phyloP scores from a whole-genome alignment of 345 rosid species.

The Moricandia moricandioides region DNA sequence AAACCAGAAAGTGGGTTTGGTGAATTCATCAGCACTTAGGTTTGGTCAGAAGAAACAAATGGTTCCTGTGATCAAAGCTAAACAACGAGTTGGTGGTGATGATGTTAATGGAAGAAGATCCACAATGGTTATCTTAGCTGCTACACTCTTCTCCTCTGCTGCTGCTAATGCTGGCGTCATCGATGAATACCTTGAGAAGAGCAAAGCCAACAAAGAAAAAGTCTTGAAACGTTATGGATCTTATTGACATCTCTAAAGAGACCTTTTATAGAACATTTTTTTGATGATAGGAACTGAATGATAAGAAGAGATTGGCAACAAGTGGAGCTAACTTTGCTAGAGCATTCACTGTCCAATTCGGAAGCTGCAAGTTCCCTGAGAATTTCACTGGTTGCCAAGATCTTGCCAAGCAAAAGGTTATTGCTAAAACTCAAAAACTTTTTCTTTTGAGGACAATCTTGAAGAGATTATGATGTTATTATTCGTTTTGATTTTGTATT shows the following conservation, averaged over 20 bases:
- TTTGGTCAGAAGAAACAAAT: conserved; percentile 43
- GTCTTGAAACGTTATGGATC: neutral
- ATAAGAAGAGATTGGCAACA: conserved; percentile 92
- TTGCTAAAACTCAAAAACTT: neutral
- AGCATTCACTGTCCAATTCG: conserved; percentile 92
- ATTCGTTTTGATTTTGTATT: neutral
- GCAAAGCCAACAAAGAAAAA: conserved; percentile 90
- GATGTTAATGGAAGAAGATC: conserved; percentile 68
- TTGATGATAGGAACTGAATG: conserved; percentile 71
- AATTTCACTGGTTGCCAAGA: conserved; percentile 99
- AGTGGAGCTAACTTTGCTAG: conserved; percentile 96
- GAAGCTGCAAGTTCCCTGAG: conserved; percentile 95
- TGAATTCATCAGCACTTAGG: conserved; percentile 35
- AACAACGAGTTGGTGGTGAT: conserved; percentile 42
- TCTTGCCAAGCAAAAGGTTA: conserved; percentile 97
- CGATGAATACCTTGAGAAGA: conserved; percentile 91
- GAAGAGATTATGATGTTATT: neutral
- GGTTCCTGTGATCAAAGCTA: conserved; percentile 57
- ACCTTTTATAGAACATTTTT: too few species aligned
- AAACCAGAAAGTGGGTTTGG: conserved; percentile 50
- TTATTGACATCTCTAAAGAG: neutral
- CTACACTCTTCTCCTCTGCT: conserved; percentile 64
- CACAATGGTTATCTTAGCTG: conserved; percentile 67
- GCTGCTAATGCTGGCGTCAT: conserved; percentile 80
- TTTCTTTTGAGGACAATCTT: neutral